Base-by-base conservation (phyloP, 208 protist genomes). In the Trypanosoma lewisi region DNA sequence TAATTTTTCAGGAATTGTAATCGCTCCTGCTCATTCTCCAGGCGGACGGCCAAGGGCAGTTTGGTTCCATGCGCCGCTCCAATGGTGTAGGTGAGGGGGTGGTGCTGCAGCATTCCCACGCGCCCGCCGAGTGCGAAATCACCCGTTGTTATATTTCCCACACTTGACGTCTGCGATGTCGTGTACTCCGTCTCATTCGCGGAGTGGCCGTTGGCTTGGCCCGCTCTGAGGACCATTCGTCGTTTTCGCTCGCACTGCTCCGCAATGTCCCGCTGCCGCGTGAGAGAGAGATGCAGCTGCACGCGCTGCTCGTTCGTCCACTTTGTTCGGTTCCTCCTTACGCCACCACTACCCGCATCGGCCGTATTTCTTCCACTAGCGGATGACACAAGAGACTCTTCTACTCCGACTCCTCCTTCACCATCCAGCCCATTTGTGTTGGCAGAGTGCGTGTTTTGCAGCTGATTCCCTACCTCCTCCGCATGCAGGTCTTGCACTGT, bases 291-390 rank as follows among this genome's bases (percentile, higher is more conserved):
- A 44, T 95, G 89, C 39, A 95, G 69, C 70, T 95, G 89, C 65
- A 95, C 68, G 36, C 89, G 85, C 70, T 89, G 83, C 59, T 95
- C 89, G 70, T 92, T 80, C 12, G 89, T 91, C 89, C 89, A 95
- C 41, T 72, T 64, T 21, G 82, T 88, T 14, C 66, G 62, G 17
- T 60, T 53, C 37, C 42, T 73, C 7, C 30, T 34, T 4, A 21
- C 12, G n/a, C 12, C 19, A 7, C 55, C 33, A 36, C 27, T 19
- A 50, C 9, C 42, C 33, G 27, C 19, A 37, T 7, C 42, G 33
- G 21, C 16, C 65, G 17, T 5, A 55, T 63, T 47, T 60, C 33
- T 19, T 53, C 67, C 49, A 16, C n/a, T 30, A 12, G 17, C 41
- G 58, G 37, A 23, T 74, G 80, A 54, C 76, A 68, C 12, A 60